A percentile compares a stretch with the other conserved stretches of the same genome.
Conservation (phyloP, 129 eudicot genomes). For the Heracleum sosnowskyi region DNA sequence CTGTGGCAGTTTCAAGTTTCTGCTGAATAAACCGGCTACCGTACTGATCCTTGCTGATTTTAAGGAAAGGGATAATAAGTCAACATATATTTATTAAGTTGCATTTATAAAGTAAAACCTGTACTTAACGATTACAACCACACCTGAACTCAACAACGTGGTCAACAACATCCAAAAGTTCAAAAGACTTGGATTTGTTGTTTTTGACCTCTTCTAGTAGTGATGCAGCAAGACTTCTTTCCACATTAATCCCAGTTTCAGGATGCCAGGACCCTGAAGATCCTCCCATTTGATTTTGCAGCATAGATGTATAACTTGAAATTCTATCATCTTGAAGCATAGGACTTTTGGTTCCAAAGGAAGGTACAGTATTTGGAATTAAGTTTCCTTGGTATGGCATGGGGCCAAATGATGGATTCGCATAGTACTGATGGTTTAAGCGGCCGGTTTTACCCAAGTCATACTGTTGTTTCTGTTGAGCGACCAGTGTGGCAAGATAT, state of each 20-base stretch:
- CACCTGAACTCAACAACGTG: conserved; percentile 77
- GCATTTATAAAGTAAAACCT: not conserved
- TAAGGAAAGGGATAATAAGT: conserved; percentile 11
- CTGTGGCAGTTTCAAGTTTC: conserved; percentile 81
- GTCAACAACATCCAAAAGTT: conserved; percentile 53
- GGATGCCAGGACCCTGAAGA: conserved; percentile 27
- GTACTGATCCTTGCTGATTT: conserved; percentile 67
- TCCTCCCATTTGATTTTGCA: conserved; percentile 31
- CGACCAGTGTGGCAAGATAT: conserved; percentile 48
- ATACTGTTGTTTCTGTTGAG: conserved; percentile 53
- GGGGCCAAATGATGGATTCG: conserved; percentile 24
- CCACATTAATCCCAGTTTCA: conserved; percentile 29
- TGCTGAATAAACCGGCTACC: conserved; percentile 97
- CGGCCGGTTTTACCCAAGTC: conserved; percentile 36
- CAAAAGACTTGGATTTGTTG: conserved; percentile 52
- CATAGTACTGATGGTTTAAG: conserved; percentile 30
- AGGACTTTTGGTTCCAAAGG: conserved; percentile 23
- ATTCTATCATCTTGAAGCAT: conserved; percentile 35
- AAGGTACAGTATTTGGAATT: conserved; percentile 23
- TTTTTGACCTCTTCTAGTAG: conserved; percentile 56
- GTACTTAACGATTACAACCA: not conserved
- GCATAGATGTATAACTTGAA: conserved; percentile 26
- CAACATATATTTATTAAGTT: conserved; percentile 1
- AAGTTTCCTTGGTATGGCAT: conserved; percentile 39
- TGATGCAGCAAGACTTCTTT: conserved; percentile 40